These are phyloP conservation scores for Pistacia atlantica DNA, from an alignment of 345 rosid species.

Conservation along the genomic window DNA sequence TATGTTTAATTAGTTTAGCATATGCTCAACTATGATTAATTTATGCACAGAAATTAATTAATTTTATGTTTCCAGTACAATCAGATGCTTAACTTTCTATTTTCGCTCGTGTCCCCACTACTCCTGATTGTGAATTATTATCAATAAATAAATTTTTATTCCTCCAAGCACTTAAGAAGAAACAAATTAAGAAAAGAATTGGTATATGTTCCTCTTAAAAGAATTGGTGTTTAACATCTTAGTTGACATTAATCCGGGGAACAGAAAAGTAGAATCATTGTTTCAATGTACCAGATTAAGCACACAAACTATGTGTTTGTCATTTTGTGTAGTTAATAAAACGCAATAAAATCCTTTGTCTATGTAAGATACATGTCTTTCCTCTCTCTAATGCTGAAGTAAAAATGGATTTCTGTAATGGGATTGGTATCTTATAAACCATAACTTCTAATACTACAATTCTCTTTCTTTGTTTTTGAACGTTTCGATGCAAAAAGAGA, in stretches of 20 bases:
- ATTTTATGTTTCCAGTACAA: neutral
- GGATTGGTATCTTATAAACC: neutral
- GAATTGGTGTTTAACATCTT: neutral
- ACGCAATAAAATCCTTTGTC: neutral
- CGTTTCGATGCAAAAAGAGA: neutral
- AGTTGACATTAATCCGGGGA: conserved; percentile 8
- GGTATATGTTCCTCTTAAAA: conserved; percentile 9
- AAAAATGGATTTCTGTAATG: neutral
- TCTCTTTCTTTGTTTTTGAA: neutral
- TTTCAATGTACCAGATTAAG: neutral
- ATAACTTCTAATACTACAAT: neutral
- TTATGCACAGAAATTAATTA: neutral
- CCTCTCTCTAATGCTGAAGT: neutral
- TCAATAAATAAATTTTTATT: conserved; percentile 6
- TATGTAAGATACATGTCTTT: neutral
- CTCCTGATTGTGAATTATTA: neutral
- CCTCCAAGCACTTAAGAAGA: conserved; percentile 12
- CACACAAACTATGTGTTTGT: neutral
- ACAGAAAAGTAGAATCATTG: neutral
- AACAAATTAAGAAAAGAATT: neutral
- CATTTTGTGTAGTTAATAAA: neutral
- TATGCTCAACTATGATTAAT: neutral
- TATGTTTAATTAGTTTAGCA: neutral
- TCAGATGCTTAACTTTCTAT: conserved; percentile 7
- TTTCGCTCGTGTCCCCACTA: neutral